Evolutionary conservation across 805 yeast species (phyloP).

Genomic region (Wickerhamiella cacticola): DNA sequence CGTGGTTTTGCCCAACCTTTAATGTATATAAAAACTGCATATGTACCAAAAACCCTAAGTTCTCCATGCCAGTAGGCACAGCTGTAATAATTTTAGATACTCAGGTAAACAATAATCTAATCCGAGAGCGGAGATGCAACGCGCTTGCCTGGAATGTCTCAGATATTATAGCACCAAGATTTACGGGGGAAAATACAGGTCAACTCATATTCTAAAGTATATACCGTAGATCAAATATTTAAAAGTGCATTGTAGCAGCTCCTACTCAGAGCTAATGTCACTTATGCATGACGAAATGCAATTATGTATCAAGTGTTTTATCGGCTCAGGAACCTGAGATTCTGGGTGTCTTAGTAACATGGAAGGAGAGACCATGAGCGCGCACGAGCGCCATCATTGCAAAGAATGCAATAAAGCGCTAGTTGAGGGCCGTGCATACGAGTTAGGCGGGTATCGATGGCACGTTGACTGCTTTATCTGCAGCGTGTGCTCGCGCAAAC

Average conservation of each 20-base stretch:
- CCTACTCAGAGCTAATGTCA: not conserved
- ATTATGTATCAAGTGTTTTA: constrained; percentile 5
- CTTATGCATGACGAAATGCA: not conserved
- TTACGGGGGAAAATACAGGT: not conserved
- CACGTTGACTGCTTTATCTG: constrained; percentile 88
- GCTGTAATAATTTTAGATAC: not conserved
- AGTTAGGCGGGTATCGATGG: constrained; percentile 90
- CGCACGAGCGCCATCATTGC: constrained; percentile 19
- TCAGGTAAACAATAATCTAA: no score
- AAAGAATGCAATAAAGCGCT: constrained; percentile 29
- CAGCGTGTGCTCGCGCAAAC: constrained; percentile 61
- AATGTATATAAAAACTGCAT: not conserved
- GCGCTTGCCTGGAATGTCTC: constrained; percentile 1
- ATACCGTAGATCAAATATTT: not conserved
- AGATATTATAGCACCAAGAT: no score
- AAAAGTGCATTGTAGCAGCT: not conserved
- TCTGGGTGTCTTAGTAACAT: constrained; percentile 5
- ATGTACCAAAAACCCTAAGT: no score
- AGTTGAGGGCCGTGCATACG: constrained; percentile 86
- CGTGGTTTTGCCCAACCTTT: not conserved
- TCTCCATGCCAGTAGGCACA: no score
- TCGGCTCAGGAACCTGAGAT: not conserved
- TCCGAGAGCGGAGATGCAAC: not conserved
- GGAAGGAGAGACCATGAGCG: constrained; percentile 18
- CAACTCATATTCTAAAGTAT: not conserved